phyloP scores from a whole-genome alignment of 345 rosid genomes.

The Melaleuca alternifolia region DNA sequence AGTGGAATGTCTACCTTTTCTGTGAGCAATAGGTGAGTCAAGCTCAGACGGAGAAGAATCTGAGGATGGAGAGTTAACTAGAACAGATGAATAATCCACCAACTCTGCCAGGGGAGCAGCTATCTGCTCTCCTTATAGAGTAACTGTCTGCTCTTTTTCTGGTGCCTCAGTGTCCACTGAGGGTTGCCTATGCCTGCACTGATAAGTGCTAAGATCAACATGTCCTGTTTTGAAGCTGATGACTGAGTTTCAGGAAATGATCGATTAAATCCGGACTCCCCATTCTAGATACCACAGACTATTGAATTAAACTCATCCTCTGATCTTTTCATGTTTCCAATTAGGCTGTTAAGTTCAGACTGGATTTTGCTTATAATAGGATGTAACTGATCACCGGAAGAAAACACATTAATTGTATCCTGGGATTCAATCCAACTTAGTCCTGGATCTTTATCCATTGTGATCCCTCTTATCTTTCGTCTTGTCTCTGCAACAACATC shows the following conservation, averaged over 20 bases:
- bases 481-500: conserved; percentile 50
- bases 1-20: not conserved
- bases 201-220: not conserved
- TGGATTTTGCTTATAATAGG: conserved; percentile 21
- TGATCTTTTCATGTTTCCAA: conserved; percentile 34
- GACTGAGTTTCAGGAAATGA: not conserved
- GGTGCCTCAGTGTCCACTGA: not conserved
- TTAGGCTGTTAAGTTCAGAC: conserved; percentile 31
- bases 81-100: not conserved
- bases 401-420: conserved; percentile 36
- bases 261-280: not conserved
- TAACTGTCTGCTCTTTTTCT: not conserved
- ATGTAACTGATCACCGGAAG: conserved; percentile 55
- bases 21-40: not conserved
- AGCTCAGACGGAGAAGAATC: not conserved
- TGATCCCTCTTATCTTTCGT: conserved; percentile 48
- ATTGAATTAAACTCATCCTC: conserved; percentile 10
- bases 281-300: not conserved
- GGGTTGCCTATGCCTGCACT: not conserved
- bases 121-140: not conserved
- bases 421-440: conserved; percentile 72
- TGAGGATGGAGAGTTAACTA: not conserved
- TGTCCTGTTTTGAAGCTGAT: not conserved
- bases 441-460: conserved; percentile 56
- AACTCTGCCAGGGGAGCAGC: not conserved